phyloP scores from a whole-genome alignment of 257 asterid genomes.

The Scutellaria galericulata region DNA sequence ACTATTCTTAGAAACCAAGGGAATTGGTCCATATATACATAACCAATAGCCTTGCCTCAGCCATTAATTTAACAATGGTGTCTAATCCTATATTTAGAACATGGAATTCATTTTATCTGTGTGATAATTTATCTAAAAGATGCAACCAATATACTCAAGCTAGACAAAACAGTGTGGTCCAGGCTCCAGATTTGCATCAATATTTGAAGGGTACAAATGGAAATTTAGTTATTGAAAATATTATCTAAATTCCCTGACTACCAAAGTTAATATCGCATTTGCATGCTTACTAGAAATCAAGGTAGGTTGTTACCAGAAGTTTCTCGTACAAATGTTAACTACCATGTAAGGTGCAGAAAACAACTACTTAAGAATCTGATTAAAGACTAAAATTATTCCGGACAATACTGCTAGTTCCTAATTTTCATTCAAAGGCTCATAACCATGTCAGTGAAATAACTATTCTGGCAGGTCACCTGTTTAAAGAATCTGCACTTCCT shows the following conservation, averaged over 20 bases:
- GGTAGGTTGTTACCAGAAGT: background rate
- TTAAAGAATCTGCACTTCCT: conserved; percentile 94
- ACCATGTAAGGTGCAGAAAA: conserved; percentile 13
- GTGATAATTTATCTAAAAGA: conserved; percentile 7
- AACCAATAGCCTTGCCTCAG: background rate
- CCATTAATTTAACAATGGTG: conserved; percentile 15
- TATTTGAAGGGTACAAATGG: background rate
- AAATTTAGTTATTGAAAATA: background rate
- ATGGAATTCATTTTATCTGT: background rate
- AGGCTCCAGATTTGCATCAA: background rate
- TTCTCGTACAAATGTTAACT: background rate
- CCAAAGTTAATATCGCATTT: background rate
- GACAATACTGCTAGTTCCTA: conserved; percentile 15
- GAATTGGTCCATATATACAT: conserved; percentile 11
- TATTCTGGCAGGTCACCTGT: conserved; percentile 60
- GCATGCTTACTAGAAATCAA: conserved; percentile 30
- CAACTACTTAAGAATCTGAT: background rate
- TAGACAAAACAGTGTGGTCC: conserved; percentile 8
- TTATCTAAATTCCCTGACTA: background rate
- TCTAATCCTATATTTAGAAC: conserved; percentile 15
- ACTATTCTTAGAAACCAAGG: background rate
- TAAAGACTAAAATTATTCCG: background rate
- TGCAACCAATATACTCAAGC: conserved; percentile 14
- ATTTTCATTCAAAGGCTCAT: conserved; percentile 26
- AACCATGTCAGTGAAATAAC: conserved; percentile 12